Percentiles rank a stretch among this genome's conserved stretches.
phyloP scores from a whole-genome alignment of 805 yeast genomes.

The Peterozyma toletana region DNA sequence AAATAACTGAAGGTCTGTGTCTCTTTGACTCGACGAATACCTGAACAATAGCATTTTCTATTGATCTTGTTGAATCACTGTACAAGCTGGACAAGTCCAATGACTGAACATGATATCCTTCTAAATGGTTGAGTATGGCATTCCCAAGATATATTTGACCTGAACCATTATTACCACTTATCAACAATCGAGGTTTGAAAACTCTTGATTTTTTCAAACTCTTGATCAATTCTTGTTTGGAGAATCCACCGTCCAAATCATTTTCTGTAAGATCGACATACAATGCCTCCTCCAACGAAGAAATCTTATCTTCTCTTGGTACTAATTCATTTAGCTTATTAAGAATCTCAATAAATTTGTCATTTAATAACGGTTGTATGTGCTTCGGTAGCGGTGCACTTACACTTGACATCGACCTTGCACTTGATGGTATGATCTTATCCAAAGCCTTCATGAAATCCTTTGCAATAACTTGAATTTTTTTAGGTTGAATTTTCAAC shows the following conservation, averaged over 20 bases:
- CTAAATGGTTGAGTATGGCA: constrained; percentile 75
- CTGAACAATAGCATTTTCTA: constrained; percentile 80
- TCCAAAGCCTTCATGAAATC: constrained; percentile 85
- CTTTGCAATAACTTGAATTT: constrained; percentile 65
- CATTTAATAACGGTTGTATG: constrained; percentile 55
- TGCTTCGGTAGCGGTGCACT: constrained; percentile 77
- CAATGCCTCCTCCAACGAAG: constrained; percentile 63
- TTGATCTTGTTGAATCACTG: constrained; percentile 72
- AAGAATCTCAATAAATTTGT: constrained; percentile 39
- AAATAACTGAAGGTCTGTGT: constrained; percentile 82
- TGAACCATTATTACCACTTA: constrained; percentile 68
- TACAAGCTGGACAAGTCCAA: constrained; percentile 73
- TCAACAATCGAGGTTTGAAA: constrained; percentile 73
- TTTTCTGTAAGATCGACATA: constrained; percentile 50
- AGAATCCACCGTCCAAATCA: constrained; percentile 60
- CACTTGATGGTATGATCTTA: constrained; percentile 86
- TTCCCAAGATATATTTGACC: constrained; percentile 85
- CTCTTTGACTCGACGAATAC: constrained; percentile 81
- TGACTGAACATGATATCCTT: constrained; percentile 84
- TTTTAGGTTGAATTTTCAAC: constrained; percentile 60
- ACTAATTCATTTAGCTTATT: constrained; percentile 45
- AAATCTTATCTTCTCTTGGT: constrained; percentile 49
- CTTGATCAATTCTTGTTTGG: constrained; percentile 53
- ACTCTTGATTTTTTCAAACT: constrained; percentile 41
- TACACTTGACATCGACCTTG: constrained; percentile 68